A percentile compares a stretch with the other conserved stretches of the same genome.
Conservation (phyloP, 2,329 filamentous ascomycete species). For the Fusarium mexicanum region DNA sequence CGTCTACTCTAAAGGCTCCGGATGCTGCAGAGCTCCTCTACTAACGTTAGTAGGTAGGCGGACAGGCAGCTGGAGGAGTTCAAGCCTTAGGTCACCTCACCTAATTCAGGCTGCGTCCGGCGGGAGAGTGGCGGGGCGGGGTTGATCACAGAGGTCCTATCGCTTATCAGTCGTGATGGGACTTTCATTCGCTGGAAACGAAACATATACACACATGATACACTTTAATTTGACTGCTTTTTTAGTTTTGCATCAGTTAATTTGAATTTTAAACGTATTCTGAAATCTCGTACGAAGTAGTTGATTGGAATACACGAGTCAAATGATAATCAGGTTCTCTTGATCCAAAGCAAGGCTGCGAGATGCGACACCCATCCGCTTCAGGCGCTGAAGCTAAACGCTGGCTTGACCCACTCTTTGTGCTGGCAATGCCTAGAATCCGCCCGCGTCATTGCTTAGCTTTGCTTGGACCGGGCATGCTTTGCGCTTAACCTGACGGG, state of each 20-base stretch:
- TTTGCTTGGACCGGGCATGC: background rate
- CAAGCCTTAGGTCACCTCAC: slow-evolving; percentile 14
- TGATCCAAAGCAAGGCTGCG: slow-evolving; percentile 11
- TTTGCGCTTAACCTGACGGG: background rate
- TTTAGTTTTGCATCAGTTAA: background rate
- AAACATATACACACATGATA: background rate
- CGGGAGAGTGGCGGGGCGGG: slow-evolving; percentile 2
- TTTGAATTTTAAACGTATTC: no score
- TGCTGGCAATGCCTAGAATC: slow-evolving; percentile 4
- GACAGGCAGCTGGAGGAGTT: slow-evolving; percentile 25
- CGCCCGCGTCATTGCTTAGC: slow-evolving; percentile 34
- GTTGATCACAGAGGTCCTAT: background rate
- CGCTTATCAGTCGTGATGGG: background rate
- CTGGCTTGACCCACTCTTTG: slow-evolving; percentile 14
- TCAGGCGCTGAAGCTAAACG: slow-evolving; percentile 19
- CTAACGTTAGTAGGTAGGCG: background rate
- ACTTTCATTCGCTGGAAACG: background rate
- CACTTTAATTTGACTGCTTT: background rate
- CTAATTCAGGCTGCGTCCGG: background rate
- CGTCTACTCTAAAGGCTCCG: slow-evolving; percentile 6
- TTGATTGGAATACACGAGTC: background rate
- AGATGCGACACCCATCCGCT: background rate
- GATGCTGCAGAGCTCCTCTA: slow-evolving; percentile 19
- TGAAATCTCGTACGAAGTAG: no score
- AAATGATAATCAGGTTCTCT: background rate